These are phyloP conservation scores for Lactarius quietus DNA, from an alignment of 768 basidiomycete species.

Conservation along the genomic window DNA sequence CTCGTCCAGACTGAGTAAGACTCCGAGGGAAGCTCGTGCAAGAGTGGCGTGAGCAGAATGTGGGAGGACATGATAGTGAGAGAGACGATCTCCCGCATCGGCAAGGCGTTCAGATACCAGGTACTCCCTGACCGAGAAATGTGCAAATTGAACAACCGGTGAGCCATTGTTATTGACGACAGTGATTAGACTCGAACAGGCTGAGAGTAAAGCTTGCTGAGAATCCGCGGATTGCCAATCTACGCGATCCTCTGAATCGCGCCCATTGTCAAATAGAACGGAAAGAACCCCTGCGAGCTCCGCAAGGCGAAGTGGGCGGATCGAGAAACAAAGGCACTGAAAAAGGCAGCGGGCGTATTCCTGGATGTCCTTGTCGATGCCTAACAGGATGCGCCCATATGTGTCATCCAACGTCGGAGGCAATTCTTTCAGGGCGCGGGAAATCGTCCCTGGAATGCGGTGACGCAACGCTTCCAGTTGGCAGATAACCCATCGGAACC, in stretches of 20 bases:
- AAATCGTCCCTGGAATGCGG: background rate
- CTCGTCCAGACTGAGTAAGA: background rate
- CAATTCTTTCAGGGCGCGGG: background rate
- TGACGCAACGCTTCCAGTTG: background rate
- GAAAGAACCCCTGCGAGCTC: slow-evolving; percentile 7
- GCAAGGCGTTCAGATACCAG: slow-evolving; percentile 7
- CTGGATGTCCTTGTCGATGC: background rate
- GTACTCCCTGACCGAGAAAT: slow-evolving; percentile 17
- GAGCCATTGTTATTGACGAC: background rate
- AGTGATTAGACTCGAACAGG: background rate
- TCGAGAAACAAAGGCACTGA: background rate
- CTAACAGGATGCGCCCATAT: background rate
- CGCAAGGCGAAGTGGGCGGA: slow-evolving; percentile 4
- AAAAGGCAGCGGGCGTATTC: background rate
- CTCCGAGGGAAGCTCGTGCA: slow-evolving; percentile 1
- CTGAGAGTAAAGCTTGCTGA: background rate
- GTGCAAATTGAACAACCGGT: slow-evolving; percentile 1
- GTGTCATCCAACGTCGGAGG: slow-evolving; percentile 1
- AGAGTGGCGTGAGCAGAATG: background rate
- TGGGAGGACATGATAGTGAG: background rate
- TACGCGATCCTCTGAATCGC: background rate
- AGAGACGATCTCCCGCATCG: background rate
- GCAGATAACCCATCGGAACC: slow-evolving; percentile 4
- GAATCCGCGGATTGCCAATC: background rate
- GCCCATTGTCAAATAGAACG: background rate